Evolutionary conservation across 805 yeast genomes (phyloP).

Genomic region (Suhomyces tanzawaensis): DNA sequence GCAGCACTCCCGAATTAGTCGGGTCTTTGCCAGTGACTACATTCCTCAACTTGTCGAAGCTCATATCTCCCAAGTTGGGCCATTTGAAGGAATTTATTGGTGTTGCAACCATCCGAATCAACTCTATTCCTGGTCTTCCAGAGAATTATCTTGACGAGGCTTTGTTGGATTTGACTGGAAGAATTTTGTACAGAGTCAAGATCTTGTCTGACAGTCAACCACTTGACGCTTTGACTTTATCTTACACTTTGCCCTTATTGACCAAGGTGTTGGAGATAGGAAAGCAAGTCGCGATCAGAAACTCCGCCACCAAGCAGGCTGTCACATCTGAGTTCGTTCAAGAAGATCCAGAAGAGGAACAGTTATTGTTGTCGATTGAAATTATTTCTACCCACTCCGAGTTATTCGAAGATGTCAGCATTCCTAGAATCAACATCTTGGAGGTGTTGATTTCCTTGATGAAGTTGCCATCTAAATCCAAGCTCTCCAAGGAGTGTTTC

Average conservation of each 20-base stretch:
- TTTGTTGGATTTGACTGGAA: conserved; percentile 52
- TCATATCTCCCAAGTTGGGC: conserved; percentile 52
- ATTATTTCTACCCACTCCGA: conserved; percentile 69
- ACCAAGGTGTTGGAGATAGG: conserved; percentile 68
- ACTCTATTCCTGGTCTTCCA: conserved; percentile 46
- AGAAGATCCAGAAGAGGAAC: conserved; percentile 88
- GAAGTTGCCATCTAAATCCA: conserved; percentile 73
- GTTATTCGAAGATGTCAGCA: conserved; percentile 58
- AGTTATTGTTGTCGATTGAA: conserved; percentile 71
- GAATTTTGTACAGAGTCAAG: conserved; percentile 73
- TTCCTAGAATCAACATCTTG: conserved; percentile 69
- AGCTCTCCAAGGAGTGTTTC: conserved; percentile 80
- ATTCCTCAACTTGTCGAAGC: conserved; percentile 54
- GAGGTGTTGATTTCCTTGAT: conserved; percentile 62
- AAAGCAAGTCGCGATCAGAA: conserved; percentile 51
- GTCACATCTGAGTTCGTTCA: conserved; percentile 69
- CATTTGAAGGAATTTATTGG: conserved; percentile 56
- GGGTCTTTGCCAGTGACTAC: conserved; percentile 47
- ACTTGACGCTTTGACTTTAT: conserved; percentile 64
- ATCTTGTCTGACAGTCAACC: conserved; percentile 71
- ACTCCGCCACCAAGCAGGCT: conserved; percentile 47
- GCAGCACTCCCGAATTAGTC: conserved; percentile 31
- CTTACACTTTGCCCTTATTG: conserved; percentile 74
- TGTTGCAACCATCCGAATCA: conserved; percentile 62
- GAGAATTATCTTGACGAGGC: conserved; percentile 50